Base-by-base conservation (phyloP, 2,329 filamentous ascomycete genomes). In the Aspergillus pseudotamarii region DNA sequence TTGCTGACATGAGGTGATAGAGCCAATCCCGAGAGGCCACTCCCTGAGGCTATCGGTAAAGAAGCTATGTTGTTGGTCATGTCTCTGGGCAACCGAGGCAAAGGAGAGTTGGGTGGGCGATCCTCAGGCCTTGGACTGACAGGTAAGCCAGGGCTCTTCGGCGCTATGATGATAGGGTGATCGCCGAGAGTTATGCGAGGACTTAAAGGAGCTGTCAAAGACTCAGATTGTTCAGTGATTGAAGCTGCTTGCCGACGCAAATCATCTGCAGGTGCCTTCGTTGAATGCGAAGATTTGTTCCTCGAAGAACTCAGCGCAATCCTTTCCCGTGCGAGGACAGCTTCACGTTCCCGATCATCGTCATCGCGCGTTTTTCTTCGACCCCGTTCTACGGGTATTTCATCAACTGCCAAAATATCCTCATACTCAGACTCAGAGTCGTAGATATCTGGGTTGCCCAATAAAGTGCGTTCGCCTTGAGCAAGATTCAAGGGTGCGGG, bases 331-430 rank as follows among this genome's bases (percentile, higher is more conserved):
- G 85, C 85, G 54, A 86, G 75, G 1, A 86, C 87, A n/a, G 89
- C 76, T 73, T 94, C 92, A 55, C 94, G 88, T 60, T 92, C 86
- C 60, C 85, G 85, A 69, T 97, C 93, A 71, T 97, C 94, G 65
- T 97, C 92, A 75, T 94, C 93, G 58, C 94, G 86, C 3, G 93
- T 97, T 76, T 91, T 92, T 69, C 92, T 85, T 63, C 93, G 87
- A 10, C 93, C 94, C 65, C 94, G 86, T 58, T 88, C 79, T 41
- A 85, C 79, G 0, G 85, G 81, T 57, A 89, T 81, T 66, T 91
- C 89, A 51, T 89, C 85, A 4, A 90, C 88, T 65, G 92, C 89
- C 14, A 92, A 78, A 41, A 91, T 85, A 66, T 94, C 91, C 63
- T 95, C 92, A 69, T 94, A 95, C 67, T 96, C 93, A 0, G 92